Percentiles rank a stretch among this genome's conserved stretches.
Conservation (phyloP, 495 filamentous ascomycete genomes). For the Cladorrhinum samala region DNA sequence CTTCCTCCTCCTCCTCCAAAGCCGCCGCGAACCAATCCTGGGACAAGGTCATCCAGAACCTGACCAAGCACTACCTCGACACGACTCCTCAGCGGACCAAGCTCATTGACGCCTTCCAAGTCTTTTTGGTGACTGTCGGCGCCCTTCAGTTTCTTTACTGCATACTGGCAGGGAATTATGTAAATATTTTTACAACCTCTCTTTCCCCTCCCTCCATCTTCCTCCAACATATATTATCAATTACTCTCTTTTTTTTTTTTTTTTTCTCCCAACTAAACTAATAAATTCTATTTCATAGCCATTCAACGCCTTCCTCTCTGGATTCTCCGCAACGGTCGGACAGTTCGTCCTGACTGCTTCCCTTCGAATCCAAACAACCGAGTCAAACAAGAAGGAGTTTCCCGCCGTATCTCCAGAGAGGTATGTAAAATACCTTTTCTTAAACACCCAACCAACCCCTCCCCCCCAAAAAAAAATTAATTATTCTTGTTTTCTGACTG, state of each 20-base stretch:
- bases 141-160: conserved; percentile 92
- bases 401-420: conserved; percentile 62
- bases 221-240: neutral
- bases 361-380: conserved; percentile 86
- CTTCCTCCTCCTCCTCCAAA: conserved; percentile 20
- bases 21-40: conserved; percentile 23
- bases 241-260: neutral
- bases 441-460: neutral
- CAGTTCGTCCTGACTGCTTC: conserved; percentile 90
- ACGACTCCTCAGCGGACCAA: conserved; percentile 84
- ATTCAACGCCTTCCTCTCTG: conserved; percentile 96
- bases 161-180: conserved; percentile 87
- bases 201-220: too few species aligned
- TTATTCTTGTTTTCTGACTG: too few species aligned
- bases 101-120: conserved; percentile 89
- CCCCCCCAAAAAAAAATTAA: too few species aligned
- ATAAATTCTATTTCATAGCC: too few species aligned
- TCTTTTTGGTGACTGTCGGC: conserved; percentile 77
- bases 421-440: conserved; percentile 33
- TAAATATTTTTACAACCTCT: conserved; percentile 42
- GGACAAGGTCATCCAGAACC: conserved; percentile 44
- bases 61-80: conserved; percentile 70
- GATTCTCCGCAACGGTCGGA: conserved; percentile 90
- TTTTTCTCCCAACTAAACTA: neutral
- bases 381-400: conserved; percentile 67